Base-by-base conservation (phyloP, 2,329 filamentous ascomycete species). In the Fusarium floridanum region DNA sequence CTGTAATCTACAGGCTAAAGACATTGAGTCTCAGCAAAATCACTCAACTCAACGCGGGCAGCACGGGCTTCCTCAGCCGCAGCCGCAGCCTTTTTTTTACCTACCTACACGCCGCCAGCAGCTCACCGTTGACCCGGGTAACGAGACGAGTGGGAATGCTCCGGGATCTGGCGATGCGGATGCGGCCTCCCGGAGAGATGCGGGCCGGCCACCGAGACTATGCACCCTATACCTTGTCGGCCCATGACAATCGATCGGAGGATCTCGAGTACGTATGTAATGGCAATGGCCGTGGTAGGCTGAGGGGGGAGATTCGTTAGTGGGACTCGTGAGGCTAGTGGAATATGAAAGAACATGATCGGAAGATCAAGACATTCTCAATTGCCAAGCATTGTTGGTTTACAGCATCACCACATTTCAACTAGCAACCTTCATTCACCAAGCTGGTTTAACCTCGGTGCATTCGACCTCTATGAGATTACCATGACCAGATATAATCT, bases 151-250 rank as follows among this genome's bases (percentile, higher is more conserved):
- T 2, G 11, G 59, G 32, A 11, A 14, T 68, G 11, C 72, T 67
- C 70, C 73, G 73, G 45, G 64, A 74, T 76, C 70, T 74, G 73
- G 73, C 73, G 70, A 75, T 71, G 59, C 70, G 70, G 67, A 66
- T 68, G 73, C 24, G 60, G 22, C 50, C 60, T 32, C 14, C 61
- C 73, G 73, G 73, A 68, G 29, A 76, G 73, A 75, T 55, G 34
- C 73, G 73, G 73, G 43, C 66, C 60, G 45, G 39, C 50, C 43
- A 59, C 53, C 56, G 72, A 73, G 66, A 48, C 39, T 41, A 64
- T 55, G 56, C 56, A 16, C 9, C 50, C 43, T 32, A 29, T 56
- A 67, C 67, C 71, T 57, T 72, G 71, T 64, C 59, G 67, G 60
- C 50, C 55, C 41, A 27, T 48, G 43, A 41, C 22, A 63, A 63